These are phyloP conservation scores for Xylariales sp. DNA, from an alignment of 2,329 filamentous ascomycete species.

Conservation along the genomic window DNA sequence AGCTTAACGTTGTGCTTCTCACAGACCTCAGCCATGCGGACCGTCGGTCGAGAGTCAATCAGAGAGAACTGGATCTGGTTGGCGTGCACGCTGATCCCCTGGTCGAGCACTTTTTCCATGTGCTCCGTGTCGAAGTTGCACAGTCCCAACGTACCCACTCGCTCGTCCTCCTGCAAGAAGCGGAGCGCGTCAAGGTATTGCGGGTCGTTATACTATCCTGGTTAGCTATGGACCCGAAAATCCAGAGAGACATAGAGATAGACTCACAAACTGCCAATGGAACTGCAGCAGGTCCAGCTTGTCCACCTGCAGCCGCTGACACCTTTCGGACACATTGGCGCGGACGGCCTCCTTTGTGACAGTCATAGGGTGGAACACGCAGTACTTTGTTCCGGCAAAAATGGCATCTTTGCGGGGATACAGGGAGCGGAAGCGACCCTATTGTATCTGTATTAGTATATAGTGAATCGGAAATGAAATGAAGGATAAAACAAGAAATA, in stretches of 20 bases:
- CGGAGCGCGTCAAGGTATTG: conserved; percentile 29
- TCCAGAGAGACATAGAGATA: too few relatives aligned
- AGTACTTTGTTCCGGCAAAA: conserved; percentile 31
- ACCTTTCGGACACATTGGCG: conserved; percentile 24
- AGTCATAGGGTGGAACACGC: conserved; percentile 22
- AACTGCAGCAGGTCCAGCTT: conserved; percentile 29
- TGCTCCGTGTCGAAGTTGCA: conserved; percentile 30
- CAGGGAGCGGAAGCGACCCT: too few relatives aligned
- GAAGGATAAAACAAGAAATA: too few relatives aligned
- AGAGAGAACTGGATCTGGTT: conserved; percentile 32
- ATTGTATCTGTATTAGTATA: too few relatives aligned
- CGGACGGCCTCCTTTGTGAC: conserved; percentile 23
- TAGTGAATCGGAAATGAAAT: too few relatives aligned
- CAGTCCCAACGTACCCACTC: conserved; percentile 26
- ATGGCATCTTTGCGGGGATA: too few relatives aligned
- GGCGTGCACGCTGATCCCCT: too few relatives aligned
- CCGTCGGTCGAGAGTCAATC: conserved; percentile 24
- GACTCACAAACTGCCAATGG: conserved; percentile 29
- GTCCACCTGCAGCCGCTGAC: conserved; percentile 24
- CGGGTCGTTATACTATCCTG: conserved; percentile 27
- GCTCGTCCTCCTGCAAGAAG: too few relatives aligned
- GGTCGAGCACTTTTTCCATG: conserved; percentile 25
- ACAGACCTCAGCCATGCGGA: conserved; percentile 22
- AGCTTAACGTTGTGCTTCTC: conserved; percentile 24
- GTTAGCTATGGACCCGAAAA: too few relatives aligned